Evolutionary conservation across 2,329 filamentous ascomycete genomes (phyloP), one percentile per base, ranked within the genome.

Genomic region (Paecilomyces variotii): DNA sequence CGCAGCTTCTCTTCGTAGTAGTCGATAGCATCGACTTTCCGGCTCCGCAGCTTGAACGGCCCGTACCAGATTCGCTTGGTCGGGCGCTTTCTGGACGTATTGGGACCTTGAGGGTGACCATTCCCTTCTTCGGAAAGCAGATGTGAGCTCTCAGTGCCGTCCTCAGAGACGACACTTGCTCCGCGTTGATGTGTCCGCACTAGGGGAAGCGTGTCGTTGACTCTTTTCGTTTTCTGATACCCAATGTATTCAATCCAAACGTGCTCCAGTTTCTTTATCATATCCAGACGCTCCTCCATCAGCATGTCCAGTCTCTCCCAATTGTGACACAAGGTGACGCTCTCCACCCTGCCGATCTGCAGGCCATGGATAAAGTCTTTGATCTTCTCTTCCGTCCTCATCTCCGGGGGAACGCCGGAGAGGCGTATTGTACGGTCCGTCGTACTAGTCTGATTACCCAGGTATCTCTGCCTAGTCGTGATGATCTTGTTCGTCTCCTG

Each of bases 351-450:
- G 12, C 94, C 95, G 64, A 99, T 93, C 57, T 89, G 86, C 11
- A 99, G 78, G 61, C 87, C 88, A 68, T 99, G 92, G 27, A 99
- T 86, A 57, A 97, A 87, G 2, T 89, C 81, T 70, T 90, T 94
- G 64, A 99, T 90, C 66, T 87, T 87, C 9, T 86, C 83, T 72
- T 97, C 93, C 0, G 88, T 88, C 59, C 90, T 84, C 60, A 97
- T 76, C 26, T 93, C 86, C 2, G 74, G 70, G 0, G 95, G 94
- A 25, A 99, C 93, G 0, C 93, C 93, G 0, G 93, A 94, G 19
- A 99, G 77, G 26, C 91, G 87, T 67, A 99, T 92, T 0, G 94
- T 99, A 32, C 92, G 86, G 74, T 99, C 94, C 1, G 94, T 97
- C 56, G 97, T 85, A n/a, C 93, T 97, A 0, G 89, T 92, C 73